Evolutionary conservation across 352 stramenopile species (phyloP).

Genomic region (Globisporangium paroecandrum): DNA sequence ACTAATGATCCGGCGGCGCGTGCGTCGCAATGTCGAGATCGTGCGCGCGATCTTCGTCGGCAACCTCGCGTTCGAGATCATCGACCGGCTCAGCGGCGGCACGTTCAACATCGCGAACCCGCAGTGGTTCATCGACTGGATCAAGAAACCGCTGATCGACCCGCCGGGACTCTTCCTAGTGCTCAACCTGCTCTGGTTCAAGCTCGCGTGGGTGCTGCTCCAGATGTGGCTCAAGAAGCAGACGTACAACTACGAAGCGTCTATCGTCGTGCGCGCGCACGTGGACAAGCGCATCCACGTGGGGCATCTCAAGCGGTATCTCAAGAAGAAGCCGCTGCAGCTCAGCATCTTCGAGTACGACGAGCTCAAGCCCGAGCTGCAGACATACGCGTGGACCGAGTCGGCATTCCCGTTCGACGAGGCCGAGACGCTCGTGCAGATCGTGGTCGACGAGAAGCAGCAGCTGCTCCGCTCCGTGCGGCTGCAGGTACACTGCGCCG

Average conservation of each 20-base stretch:
- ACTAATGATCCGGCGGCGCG: constrained; percentile 53
- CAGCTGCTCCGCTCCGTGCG: constrained; percentile 57
- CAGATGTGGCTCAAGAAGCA: constrained; percentile 35
- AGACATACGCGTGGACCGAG: constrained; percentile 79
- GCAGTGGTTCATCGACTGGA: constrained; percentile 76
- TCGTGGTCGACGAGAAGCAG: constrained; percentile 62
- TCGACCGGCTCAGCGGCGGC: constrained; percentile 93
- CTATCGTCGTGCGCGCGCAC: constrained; percentile 87
- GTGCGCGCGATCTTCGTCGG: constrained; percentile 92
- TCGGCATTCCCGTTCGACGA: constrained; percentile 85
- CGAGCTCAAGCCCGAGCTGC: constrained; percentile 41
- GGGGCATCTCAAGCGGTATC: constrained; percentile 32
- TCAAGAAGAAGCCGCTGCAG: constrained; percentile 38
- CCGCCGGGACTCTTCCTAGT: constrained; percentile 70
- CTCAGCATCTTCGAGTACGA: constrained; percentile 42
- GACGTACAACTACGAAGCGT: constrained; percentile 71
- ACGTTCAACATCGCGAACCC: constrained; percentile 90
- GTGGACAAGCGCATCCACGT: constrained; percentile 64
- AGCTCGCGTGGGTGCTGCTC: constrained; percentile 54
- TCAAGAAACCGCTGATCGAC: constrained; percentile 67
- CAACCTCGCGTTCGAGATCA: constrained; percentile 92
- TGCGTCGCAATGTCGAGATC: constrained; percentile 74
- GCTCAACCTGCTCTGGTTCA: constrained; percentile 72
- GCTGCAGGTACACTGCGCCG: constrained; percentile 53
- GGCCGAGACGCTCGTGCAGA: constrained; percentile 78